Base-by-base conservation (phyloP, 1,284 basidiomycete species). In the Pseudozyma sp. region DNA sequence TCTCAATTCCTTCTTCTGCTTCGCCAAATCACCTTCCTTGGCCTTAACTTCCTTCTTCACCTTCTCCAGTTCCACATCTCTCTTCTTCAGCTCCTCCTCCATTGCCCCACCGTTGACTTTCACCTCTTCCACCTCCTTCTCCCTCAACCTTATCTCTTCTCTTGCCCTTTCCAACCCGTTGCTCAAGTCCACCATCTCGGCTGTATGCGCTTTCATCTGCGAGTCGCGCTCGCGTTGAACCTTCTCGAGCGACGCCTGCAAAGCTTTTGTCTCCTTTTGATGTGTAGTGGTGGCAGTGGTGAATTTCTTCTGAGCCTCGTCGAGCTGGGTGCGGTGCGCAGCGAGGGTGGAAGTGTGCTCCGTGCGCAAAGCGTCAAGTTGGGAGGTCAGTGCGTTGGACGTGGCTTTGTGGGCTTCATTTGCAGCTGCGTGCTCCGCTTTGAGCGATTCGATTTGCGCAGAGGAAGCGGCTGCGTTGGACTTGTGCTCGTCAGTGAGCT, bases 111-210 rank as follows among this genome's bases (percentile, higher is more conserved):
- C 39, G 38, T n/a, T 31, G n/a, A n/a, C n/a, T 31, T 52, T 25
- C n/a, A 52, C n/a, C 58, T 65, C 49, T 35, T 60, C 14, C 18
- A 75, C 43, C 50, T 75, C 60, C 40, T 25, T 35, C 38, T 69
- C 50, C 40, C 59, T 65, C 1, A 50, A 47, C 40, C 31, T 21
- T 34, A 68, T 65, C 61, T 73, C 50, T 2, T 25, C 50, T 8
- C 54, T 48, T 3, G 65, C 58, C 8, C 34, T 9, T 49, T 73
- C 61, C 44, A 73, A 8, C 1, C 58, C 70, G 12, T 59, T 47
- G 42, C 60, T 60, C 8, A 73, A 38, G 39, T 73, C 65, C 36
- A 73, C n/a, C 70, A 73, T 73, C 55, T 73, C 70, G 10, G 13
- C 45, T 11, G 70, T 73, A 38, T 73, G 70, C 3, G 50, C 58